Base-by-base conservation (phyloP, 805 yeast genomes). In the Suhomyces tanzawaensis region DNA sequence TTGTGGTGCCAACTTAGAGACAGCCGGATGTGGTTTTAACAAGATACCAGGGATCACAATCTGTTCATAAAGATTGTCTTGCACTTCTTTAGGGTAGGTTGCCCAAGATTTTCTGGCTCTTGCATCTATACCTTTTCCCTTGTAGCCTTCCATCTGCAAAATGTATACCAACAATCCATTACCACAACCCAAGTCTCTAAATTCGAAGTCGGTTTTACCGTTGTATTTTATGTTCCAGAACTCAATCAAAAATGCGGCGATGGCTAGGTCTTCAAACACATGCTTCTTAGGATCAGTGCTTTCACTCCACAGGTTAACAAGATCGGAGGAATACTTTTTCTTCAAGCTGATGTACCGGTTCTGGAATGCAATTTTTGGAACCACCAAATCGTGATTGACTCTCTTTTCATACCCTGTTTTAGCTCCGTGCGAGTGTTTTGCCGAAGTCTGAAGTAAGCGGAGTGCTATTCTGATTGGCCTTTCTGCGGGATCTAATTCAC, bases 211-310 rank as follows among this genome's bases (percentile, higher is more conserved):
- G 4, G 55, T 50, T 28, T 67, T 62, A 23, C 55, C 58, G 16
- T 62, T 61, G 46, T 74, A 75, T 22, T 54, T 55, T 32, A 72
- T 66, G 6, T 61, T 61, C 98, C 98, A 91, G 24, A 86, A 71
- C 62, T 87, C 95, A 19, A 91, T 85, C 44, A 91, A 68, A 50
- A 91, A 91, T 0, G 97, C 95, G 1, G 97, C 97, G 49, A 91
- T 90, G 3, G 96, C 95, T 37, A 91, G 76, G 58, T 91, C 98
- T 66, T 91, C 98, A 64, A 90, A 91, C 0, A 91, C 97, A 63
- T 91, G 98, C 58, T 91, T 91, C 49, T 82, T 77, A 3, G 97
- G 97, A 60, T 91, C 97, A 2, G 98, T 91, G 21, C 82, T 80
- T 61, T 91, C 98, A n/a, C 74, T 79, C 98, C 98, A 91, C 46